Base-by-base conservation (phyloP, 1,284 basidiomycete genomes). In the Ustilago lituana region DNA sequence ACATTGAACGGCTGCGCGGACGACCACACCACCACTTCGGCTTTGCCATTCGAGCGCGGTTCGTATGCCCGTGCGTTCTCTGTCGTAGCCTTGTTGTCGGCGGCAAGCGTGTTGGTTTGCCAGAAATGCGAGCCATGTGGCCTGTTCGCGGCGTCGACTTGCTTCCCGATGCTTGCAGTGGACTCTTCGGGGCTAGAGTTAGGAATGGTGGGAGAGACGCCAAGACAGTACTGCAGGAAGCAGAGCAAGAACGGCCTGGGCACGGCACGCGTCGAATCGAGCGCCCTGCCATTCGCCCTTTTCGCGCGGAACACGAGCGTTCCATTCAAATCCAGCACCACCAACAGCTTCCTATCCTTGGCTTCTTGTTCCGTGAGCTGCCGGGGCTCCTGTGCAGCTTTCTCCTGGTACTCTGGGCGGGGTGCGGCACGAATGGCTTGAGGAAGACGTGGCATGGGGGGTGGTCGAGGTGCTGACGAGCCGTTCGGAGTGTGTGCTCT, bases 11-110 rank as follows among this genome's bases (percentile, higher is more conserved):
- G 89, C 78, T 91, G 89, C 1, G 92, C 92, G 1, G 89, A 91
- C 66, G 89, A 91, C 92, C 92, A 94, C 0, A 94, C 87, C 87
- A 93, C 90, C 5, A 89, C 88, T 61, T 92, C 89, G 24, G 92
- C 85, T 87, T 89, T 90, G 90, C 72, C 59, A 2, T 32, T 5
- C 19, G 48, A 46, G 15, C 22, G 19, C 4, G 59, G 51, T 22
- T 63, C 52, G n/a, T n/a, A n/a, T n/a, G n/a, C n/a, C n/a, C n/a
- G n/a, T n/a, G n/a, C n/a, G n/a, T n/a, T n/a, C n/a, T n/a, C n/a
- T n/a, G n/a, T n/a, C 7, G 49, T 29, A 29, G 0, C 9, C n/a
- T 17, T 47, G 11, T 22, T 19, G 15, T 35, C 27, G 23, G 23
- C 22, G 29, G n/a, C 27, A 7, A 36, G 31, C 10, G 23, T 6